Evolutionary conservation across 2,329 filamentous ascomycete species (phyloP).

Genomic region (Penicillium fuscoglaucum): DNA sequence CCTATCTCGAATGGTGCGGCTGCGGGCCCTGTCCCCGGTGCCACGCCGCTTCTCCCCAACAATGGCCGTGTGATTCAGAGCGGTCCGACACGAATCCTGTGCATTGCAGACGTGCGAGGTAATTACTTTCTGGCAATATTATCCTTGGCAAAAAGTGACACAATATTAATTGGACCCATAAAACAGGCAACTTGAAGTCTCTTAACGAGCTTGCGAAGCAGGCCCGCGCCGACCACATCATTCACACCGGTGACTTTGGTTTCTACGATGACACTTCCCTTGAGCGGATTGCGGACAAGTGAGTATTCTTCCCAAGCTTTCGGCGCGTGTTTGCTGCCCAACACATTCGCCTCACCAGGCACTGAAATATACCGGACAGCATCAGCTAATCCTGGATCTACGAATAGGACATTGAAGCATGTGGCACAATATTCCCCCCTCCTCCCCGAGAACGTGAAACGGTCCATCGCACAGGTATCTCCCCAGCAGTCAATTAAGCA

Average conservation of each 20-base stretch:
- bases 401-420: constrained; percentile 83
- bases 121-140: constrained; percentile 14
- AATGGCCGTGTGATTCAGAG: constrained; percentile 53
- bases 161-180: constrained; percentile 19
- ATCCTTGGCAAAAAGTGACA: not conserved
- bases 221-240: constrained; percentile 93
- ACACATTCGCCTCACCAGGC: constrained; percentile 8
- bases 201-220: constrained; percentile 95
- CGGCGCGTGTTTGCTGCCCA: constrained; percentile 13
- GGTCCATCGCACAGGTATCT: constrained; percentile 65
- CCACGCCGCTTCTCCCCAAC: constrained; percentile 51
- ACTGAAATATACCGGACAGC: constrained; percentile 5
- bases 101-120: constrained; percentile 55
- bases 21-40: constrained; percentile 47
- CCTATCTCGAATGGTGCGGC: constrained; percentile 50
- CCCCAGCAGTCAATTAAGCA: constrained; percentile 73
- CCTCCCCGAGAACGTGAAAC: constrained; percentile 73
- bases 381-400: constrained; percentile 22
- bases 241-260: constrained; percentile 98
- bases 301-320: constrained; percentile 41
- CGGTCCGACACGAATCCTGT: constrained; percentile 49
- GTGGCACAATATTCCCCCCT: constrained; percentile 98
- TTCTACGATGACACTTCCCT: constrained; percentile 97
- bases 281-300: constrained; percentile 98
- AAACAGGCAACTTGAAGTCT: constrained; percentile 83